Evolutionary conservation across 345 rosid genomes (phyloP).

Genomic region (Diplotaxis tenuifolia): DNA sequence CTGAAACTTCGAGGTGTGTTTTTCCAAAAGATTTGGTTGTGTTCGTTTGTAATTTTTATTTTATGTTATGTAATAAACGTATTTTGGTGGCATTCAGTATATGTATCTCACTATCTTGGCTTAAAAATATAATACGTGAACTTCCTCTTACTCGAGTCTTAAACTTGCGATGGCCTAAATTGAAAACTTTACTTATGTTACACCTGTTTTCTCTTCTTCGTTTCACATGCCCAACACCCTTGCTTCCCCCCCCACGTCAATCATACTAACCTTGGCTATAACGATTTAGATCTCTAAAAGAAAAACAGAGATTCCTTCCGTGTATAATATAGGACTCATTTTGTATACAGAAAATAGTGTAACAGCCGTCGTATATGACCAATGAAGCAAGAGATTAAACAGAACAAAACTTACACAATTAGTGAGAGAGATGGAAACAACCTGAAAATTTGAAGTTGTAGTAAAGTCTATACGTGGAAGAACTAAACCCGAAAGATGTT

Average conservation of each 20-base stretch:
- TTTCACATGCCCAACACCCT: too few relatives aligned
- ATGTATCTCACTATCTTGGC: too few relatives aligned
- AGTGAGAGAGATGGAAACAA: not conserved
- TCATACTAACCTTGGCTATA: not conserved
- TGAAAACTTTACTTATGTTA: too few relatives aligned
- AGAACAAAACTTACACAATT: not conserved
- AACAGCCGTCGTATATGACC: not conserved
- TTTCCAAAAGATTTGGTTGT: not conserved
- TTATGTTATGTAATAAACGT: too few relatives aligned
- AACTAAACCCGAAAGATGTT: not conserved
- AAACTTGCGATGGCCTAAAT: too few relatives aligned
- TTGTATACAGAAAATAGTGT: not conserved
- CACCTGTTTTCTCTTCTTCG: too few relatives aligned
- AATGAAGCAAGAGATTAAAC: not conserved
- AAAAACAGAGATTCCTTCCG: not conserved
- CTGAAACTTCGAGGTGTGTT: not conserved
- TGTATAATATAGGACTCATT: not conserved
- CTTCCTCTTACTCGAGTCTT: too few relatives aligned
- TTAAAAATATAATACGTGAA: too few relatives aligned
- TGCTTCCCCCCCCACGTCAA: not conserved
- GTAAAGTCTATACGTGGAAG: not conserved
- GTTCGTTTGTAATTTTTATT: not conserved
- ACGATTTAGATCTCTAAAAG: not conserved
- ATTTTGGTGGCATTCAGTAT: too few relatives aligned
- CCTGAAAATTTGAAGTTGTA: not conserved